Evolutionary conservation across 192 early-diverging fungal species (phyloP), one percentile per base, ranked within the genome.

Genomic region (Dimargaris cristalligena): DNA sequence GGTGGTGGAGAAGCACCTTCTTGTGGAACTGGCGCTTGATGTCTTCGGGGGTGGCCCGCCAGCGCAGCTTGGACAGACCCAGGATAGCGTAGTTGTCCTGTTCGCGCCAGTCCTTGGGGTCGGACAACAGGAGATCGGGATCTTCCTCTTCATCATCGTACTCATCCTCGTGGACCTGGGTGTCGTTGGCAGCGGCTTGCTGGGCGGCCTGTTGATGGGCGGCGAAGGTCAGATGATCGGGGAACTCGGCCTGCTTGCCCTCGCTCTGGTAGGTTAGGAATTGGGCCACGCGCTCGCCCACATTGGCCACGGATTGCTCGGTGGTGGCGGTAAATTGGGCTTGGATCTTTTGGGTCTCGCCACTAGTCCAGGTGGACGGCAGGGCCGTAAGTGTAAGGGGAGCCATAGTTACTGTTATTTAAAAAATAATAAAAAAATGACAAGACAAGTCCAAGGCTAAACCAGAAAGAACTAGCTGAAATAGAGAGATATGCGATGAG

Each of bases 61-160:
- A 94, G 48, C 96, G 79, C 63, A 88, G 77, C 67, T 83, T 84
- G 23, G 90, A 85, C 61, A 99, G 75, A 33, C 96, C 96, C 26
- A 99, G 74, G 45, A 99, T 82, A 28, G 85, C 89, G 71, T 97
- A 99, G 76, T 96, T 89, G 68, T 97, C 96, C 75, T 96, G 94
- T 59, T 74, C 74, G 81, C 92, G 96, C 95, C 95, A 96, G 51
- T 92, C 86, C 67, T 85, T 80, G 47, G 95, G 95, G 67, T 94
- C 88, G n/a, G 76, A 69, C 55, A 67, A 67, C 56, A 96, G 77
- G 44, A 94, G 74, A 57, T 76, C 69, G 50, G 74, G 71, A 66
- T 81, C 74, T 67, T 92, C 92, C 58, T 79, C 80, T 72, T 94
- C 92, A 34, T 92, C 92, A 22, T 84, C 86, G 34, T 85, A 79